Base-by-base conservation (phyloP, 768 basidiomycete species). In the Rhodocollybia butyracea region DNA sequence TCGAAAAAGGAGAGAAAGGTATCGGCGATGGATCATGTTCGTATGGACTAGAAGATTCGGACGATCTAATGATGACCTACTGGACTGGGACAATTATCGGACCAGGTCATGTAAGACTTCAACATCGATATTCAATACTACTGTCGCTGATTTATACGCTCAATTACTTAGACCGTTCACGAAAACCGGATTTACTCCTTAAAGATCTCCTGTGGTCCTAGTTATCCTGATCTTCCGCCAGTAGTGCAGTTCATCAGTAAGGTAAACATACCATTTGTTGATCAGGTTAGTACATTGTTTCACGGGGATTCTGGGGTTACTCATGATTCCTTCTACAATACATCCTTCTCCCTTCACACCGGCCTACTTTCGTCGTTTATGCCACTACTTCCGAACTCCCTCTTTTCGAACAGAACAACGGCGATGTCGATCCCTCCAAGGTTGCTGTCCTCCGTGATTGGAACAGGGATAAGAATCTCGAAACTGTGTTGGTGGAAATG, bases 1-100 rank as follows among this genome's bases (percentile, higher is more conserved):
- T 99, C 60, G 97, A 99, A 72, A 98, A 98, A 74, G 97, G 97
- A 66, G 97, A 99, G 80, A 99, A 99, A 72, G 97, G 97, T 51
- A 94, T 98, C 68, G 96, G 96, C 60, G 96, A 98, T 75, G 96
- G 95, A 54, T 93, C 91, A 17, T 97, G 94, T 76, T 96, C 94
- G 19, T 99, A 98, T 65, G 97, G 97, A 38, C 77, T 99, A 57
- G 92, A 93, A 74, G 93, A 98, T 71, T 73, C 86, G 63, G 95
- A 98, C 68, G 97, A 98, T 80, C 89, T 96, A 76, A 77, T 92
- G 77, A 98, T 99, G 95, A 89, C 84, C 74, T 80, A 92, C 70
- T 99, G 97, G 97, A 98, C 97, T 66, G 96, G 97, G 48, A 99
- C 97, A 21, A 95, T 99, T 76, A 93, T 99, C 59, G 97, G 97